These are phyloP conservation scores for Podospora comata DNA, from an alignment of 495 filamentous ascomycete species.

Conservation along the genomic window DNA sequence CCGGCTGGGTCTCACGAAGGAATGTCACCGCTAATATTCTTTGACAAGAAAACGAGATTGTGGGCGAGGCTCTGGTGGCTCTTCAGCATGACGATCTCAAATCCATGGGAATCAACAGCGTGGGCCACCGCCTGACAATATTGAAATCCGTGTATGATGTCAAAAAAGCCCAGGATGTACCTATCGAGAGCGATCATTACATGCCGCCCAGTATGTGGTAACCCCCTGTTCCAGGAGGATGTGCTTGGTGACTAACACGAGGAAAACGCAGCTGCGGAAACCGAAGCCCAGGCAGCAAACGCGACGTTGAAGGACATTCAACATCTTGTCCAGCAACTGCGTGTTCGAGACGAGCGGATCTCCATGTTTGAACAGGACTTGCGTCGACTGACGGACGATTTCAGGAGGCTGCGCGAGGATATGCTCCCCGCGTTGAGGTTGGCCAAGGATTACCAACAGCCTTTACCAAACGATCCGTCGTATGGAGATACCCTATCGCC, in stretches of 20 bases:
- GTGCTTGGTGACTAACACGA: conserved; percentile 24
- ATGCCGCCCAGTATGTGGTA: conserved; percentile 77
- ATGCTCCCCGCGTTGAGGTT: conserved; percentile 84
- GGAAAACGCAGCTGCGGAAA: conserved; percentile 69
- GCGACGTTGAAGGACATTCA: conserved; percentile 91
- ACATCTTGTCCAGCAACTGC: conserved; percentile 79
- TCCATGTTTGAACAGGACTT: conserved; percentile 75
- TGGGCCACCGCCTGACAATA: conserved; percentile 91
- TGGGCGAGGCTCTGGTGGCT: conserved; percentile 85
- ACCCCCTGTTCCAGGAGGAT: not conserved
- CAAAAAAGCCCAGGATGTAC: conserved; percentile 87
- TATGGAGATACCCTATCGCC: conserved; percentile 52
- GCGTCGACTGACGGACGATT: conserved; percentile 76
- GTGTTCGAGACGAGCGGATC: conserved; percentile 83
- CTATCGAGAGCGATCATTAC: conserved; percentile 89
- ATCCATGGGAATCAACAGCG: conserved; percentile 87
- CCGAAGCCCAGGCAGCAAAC: conserved; percentile 74
- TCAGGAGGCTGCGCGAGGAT: conserved; percentile 80
- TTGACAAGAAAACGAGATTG: conserved; percentile 81
- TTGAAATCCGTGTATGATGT: conserved; percentile 92
- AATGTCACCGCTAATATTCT: conserved; percentile 30
- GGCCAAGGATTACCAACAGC: conserved; percentile 85
- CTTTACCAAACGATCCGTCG: conserved; percentile 59
- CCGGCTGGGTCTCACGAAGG: conserved; percentile 14
- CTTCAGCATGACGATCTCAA: conserved; percentile 90